These are phyloP conservation scores for Microdochium trichocladiopsis DNA, from an alignment of 2,329 filamentous ascomycete species.

Conservation along the genomic window DNA sequence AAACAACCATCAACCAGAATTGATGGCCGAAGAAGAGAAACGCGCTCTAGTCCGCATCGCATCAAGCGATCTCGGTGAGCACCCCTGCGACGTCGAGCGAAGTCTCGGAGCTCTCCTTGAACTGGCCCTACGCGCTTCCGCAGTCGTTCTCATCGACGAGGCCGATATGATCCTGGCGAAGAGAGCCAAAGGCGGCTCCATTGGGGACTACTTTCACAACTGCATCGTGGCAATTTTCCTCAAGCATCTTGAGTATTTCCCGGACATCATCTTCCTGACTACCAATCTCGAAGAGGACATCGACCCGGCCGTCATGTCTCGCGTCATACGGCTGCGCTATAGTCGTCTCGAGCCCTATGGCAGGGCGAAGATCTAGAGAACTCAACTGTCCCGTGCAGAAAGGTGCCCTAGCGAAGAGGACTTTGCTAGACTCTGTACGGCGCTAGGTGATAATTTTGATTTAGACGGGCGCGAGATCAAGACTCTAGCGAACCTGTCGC, in stretches of 20 bases:
- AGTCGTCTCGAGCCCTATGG: not conserved
- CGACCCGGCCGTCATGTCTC: not conserved
- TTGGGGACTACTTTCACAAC: not conserved
- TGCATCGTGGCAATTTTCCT: not conserved
- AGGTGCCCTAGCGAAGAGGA: not conserved
- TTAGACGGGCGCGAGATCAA: not conserved
- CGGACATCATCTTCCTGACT: not conserved
- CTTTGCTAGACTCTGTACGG: not conserved
- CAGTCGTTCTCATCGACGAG: not conserved
- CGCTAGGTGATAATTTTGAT: not conserved
- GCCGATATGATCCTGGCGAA: not conserved
- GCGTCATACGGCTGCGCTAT: not conserved
- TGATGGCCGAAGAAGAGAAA: not conserved
- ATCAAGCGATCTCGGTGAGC: not conserved
- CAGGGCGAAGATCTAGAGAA: not conserved
- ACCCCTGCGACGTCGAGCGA: not conserved
- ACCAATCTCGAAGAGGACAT: not conserved
- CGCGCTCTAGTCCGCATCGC: not conserved
- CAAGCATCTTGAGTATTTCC: not conserved
- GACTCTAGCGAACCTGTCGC: not conserved
- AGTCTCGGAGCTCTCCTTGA: not conserved
- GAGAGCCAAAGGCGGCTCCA: not conserved
- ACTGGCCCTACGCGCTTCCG: not conserved
- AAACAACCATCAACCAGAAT: not conserved
- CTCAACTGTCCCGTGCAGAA: not conserved